Evolutionary conservation across 345 rosid species (phyloP).

Genomic region (Aquilaria malaccensis): DNA sequence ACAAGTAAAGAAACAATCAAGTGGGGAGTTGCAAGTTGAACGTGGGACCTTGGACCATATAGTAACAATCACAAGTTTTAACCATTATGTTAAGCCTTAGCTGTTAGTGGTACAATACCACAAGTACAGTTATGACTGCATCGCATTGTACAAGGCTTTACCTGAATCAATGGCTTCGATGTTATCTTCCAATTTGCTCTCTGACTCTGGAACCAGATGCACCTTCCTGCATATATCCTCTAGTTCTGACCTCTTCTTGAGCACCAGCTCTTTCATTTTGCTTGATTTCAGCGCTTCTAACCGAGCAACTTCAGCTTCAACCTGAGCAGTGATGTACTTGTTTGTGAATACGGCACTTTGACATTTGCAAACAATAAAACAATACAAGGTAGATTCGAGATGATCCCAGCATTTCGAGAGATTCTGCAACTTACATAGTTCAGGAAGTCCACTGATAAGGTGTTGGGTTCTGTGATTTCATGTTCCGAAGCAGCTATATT

Average conservation of each 20-base stretch:
- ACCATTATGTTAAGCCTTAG: no score
- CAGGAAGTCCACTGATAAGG: constrained; percentile 65
- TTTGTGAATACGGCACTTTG: not conserved
- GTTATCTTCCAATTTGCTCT: constrained; percentile 51
- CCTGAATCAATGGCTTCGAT: constrained; percentile 79
- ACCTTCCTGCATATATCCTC: constrained; percentile 82
- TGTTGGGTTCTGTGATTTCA: constrained; percentile 77
- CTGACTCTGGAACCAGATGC: constrained; percentile 53
- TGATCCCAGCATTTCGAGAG: not conserved
- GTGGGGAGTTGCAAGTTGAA: no score
- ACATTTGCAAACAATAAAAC: not conserved
- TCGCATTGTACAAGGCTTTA: constrained; percentile 8
- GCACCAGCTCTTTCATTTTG: constrained; percentile 89
- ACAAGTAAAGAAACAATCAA: no score
- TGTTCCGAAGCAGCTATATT: constrained; percentile 88
- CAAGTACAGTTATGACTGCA: no score
- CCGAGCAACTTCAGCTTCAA: constrained; percentile 70
- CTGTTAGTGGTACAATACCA: no score
- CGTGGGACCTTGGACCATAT: no score
- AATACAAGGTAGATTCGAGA: no score
- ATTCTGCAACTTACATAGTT: constrained; percentile 47
- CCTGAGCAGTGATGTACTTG: constrained; percentile 34
- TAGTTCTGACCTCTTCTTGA: constrained; percentile 75
- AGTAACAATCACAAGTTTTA: no score
- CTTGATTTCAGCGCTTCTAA: constrained; percentile 73